These are phyloP conservation scores for Mucor racemosus DNA, from an alignment of 371 early-diverging fungal genomes.

Conservation along the genomic window DNA sequence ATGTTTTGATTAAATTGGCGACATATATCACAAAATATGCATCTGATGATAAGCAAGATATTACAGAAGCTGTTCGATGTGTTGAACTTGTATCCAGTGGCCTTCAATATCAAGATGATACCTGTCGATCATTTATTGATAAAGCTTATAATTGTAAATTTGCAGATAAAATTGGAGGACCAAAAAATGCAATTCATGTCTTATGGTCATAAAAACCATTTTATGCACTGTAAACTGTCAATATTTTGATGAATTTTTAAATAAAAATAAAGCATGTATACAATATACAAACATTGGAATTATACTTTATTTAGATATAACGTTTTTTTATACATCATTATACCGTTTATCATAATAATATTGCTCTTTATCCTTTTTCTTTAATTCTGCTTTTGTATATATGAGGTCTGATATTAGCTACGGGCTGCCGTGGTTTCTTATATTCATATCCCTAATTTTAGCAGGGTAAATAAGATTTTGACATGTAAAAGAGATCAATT, in stretches of 20 bases:
- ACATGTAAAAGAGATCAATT: too few relatives aligned
- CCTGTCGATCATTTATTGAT: conserved; percentile 24
- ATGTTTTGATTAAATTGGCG: conserved; percentile 25
- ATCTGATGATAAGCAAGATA: conserved; percentile 30
- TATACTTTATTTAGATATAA: conserved; percentile 6
- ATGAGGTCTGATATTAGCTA: not conserved
- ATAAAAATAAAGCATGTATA: not conserved
- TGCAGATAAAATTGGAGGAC: conserved; percentile 33
- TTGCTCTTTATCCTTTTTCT: not conserved
- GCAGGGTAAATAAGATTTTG: not conserved
- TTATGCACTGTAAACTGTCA: not conserved
- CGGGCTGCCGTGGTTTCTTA: not conserved
- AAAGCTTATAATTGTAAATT: conserved; percentile 24
- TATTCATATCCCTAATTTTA: not conserved
- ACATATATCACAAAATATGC: conserved; percentile 22
- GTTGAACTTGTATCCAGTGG: conserved; percentile 26
- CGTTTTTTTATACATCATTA: not conserved
- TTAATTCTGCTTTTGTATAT: not conserved
- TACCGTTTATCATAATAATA: not conserved
- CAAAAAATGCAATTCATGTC: conserved; percentile 32
- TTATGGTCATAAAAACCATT: conserved; percentile 30
- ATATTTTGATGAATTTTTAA: not conserved
- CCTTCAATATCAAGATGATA: conserved; percentile 18
- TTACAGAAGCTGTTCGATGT: conserved; percentile 37
- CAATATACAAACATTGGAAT: not conserved